Percentiles rank a stretch among this genome's conserved stretches.
phyloP scores from a whole-genome alignment of 2,329 filamentous ascomycete species.

The Ceratocystis destructans region DNA sequence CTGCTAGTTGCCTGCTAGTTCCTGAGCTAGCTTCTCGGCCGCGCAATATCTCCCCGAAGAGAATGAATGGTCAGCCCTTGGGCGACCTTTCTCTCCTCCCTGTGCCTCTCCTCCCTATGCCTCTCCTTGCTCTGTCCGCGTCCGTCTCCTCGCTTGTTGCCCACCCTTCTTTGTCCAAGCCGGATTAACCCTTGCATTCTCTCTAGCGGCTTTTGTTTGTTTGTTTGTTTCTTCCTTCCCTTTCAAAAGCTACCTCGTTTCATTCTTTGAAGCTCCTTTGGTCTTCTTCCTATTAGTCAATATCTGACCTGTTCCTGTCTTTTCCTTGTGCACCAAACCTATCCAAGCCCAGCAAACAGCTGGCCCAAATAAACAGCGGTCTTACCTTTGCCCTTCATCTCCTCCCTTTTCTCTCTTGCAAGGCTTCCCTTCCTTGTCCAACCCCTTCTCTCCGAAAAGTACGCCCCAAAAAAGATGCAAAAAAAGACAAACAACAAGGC shows the following conservation, averaged over 20 bases:
- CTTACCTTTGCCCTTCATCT: constrained; percentile 18
- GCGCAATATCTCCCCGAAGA: too few species aligned
- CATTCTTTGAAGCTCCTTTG: not conserved
- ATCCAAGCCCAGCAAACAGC: not conserved
- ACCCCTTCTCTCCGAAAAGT: not conserved
- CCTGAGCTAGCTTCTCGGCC: too few species aligned
- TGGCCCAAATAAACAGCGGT: constrained; percentile 13
- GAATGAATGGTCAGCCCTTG: too few species aligned
- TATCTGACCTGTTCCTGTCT: not conserved
- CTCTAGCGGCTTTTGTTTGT: not conserved
- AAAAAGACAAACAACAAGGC: not conserved
- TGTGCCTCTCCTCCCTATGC: too few species aligned
- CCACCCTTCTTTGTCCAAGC: too few species aligned
- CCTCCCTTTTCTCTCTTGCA: constrained; percentile 20
- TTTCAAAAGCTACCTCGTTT: not conserved
- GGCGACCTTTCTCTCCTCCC: too few species aligned
- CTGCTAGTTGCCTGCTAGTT: not conserved
- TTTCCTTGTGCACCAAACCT: not conserved
- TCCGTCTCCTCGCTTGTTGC: too few species aligned
- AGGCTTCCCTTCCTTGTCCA: not conserved
- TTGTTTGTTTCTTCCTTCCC: not conserved
- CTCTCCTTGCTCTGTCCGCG: too few species aligned
- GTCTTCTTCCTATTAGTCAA: not conserved
- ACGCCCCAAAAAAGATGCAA: not conserved
- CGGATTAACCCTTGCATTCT: too few species aligned